phyloP scores from a whole-genome alignment of 768 basidiomycete genomes.

The Serendipita indica region DNA sequence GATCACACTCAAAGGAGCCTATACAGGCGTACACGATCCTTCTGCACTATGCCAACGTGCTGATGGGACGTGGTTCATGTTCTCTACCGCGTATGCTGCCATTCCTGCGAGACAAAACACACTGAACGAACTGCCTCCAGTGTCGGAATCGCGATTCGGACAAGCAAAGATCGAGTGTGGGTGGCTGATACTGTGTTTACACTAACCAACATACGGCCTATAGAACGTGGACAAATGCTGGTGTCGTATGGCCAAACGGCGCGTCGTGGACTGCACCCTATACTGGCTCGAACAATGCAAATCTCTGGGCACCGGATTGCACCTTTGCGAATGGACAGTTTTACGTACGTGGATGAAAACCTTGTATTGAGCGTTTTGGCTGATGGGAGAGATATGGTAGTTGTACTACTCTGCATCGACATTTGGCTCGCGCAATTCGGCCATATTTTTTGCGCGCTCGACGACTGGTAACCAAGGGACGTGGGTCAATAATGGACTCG shows the following conservation, averaged over 20 bases:
- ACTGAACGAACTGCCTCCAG: slow-evolving; percentile 10
- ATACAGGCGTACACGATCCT: neutral
- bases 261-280: slow-evolving; percentile 36
- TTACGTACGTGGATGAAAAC: slow-evolving; percentile 15
- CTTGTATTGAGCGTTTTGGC: neutral
- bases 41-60: neutral
- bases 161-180: slow-evolving; percentile 26
- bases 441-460: slow-evolving; percentile 40
- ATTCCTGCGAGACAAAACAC: neutral
- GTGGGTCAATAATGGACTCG: slow-evolving; percentile 34
- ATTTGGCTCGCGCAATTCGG: slow-evolving; percentile 40
- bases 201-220: neutral
- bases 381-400: slow-evolving; percentile 20
- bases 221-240: slow-evolving; percentile 28
- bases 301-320: slow-evolving; percentile 25
- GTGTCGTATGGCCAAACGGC: slow-evolving; percentile 36
- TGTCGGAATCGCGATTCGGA: slow-evolving; percentile 35
- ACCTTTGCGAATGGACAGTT: slow-evolving; percentile 18
- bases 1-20: neutral
- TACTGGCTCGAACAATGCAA: slow-evolving; percentile 33
- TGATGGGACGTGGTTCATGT: slow-evolving; percentile 2
- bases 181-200: neutral
- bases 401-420: slow-evolving; percentile 41
- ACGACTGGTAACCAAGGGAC: slow-evolving; percentile 25
- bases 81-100: neutral